Base-by-base conservation (phyloP, 768 basidiomycete species). In the Tulasnella sp. region DNA sequence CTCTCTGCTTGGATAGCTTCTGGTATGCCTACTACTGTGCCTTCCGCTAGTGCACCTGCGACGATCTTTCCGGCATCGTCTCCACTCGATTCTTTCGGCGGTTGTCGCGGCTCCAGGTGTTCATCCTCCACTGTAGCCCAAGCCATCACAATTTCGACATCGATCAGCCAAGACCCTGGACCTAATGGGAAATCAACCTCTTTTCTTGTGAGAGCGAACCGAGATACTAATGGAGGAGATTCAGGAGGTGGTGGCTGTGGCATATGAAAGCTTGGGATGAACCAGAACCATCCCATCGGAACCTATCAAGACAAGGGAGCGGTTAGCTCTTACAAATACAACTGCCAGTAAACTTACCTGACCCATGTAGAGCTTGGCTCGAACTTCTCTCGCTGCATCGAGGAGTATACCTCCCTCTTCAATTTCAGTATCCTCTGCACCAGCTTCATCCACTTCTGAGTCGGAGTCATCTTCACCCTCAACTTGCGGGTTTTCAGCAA, bases 261-360 rank as follows among this genome's bases (percentile, higher is more conserved):
- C 69, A 88, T 75, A 60, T 90, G 84, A 67, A 90, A 90, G 0
- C 78, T 70, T 0, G 88, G 88, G 53, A 91, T 76, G 60, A 90
- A 72, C 88, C 88, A 90, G 44, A 79, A 61, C 88, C 88, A 91
- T 28, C 83, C 80, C 63, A 91, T 76, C 58, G 81, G 77, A 0
- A 88, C 71, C 73, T 87, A 60, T 58, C 54, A 50, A 58, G 59
- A 49, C 37, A 8, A 40, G 59, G 53, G 15, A 57, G 49, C 29
- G 59, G 53, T 37, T 60, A 58, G 25, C 56, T 46, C 3, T 44
- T 39, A 12, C 50, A 27, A 37, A 59, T 57, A 6, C 32, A 56
- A n/a, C n/a, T n/a, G n/a, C n/a, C n/a, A n/a, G n/a, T 51, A 5
- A 29, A 45, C 62, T 55, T 56, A 80, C 82, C 70, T 78, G 75